These are phyloP conservation scores for Agaricus blazei DNA, from an alignment of 768 basidiomycete genomes.

Conservation along the genomic window DNA sequence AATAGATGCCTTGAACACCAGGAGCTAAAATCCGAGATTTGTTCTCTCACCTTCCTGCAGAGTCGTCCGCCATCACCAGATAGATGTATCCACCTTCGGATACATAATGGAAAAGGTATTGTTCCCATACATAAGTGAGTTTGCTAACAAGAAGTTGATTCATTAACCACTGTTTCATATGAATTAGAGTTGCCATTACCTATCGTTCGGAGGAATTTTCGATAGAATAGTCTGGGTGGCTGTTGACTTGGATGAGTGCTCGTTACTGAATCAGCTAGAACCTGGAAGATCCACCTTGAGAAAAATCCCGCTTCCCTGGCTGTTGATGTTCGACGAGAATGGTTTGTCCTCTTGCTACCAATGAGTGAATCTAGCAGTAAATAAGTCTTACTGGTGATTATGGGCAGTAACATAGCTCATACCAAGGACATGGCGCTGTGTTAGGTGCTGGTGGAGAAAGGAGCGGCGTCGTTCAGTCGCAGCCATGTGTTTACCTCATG, in stretches of 20 bases:
- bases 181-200: slow-evolving; percentile 19
- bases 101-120: slow-evolving; percentile 92
- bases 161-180: slow-evolving; percentile 3
- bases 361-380: slow-evolving; percentile 64
- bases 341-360: slow-evolving; percentile 71
- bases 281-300: slow-evolving; percentile 54
- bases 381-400: background rate
- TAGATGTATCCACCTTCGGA: slow-evolving; percentile 84
- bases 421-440: slow-evolving; percentile 26
- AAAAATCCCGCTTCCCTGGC: slow-evolving; percentile 78
- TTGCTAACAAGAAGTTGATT: slow-evolving; percentile 41
- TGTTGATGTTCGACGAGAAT: slow-evolving; percentile 83
- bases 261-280: background rate
- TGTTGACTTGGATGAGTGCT: slow-evolving; percentile 19
- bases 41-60: slow-evolving; percentile 69
- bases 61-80: slow-evolving; percentile 93
- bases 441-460: background rate
- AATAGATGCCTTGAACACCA: background rate
- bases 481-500: slow-evolving; percentile 3
- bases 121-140: slow-evolving; percentile 85
- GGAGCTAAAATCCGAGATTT: background rate
- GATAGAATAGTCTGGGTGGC: slow-evolving; percentile 86
- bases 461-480: background rate
- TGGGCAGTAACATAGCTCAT: background rate
- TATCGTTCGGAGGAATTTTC: slow-evolving; percentile 91